Evolutionary conservation across 2,329 filamentous ascomycete species (phyloP).

Genomic region (Drechmeria coniospora): DNA sequence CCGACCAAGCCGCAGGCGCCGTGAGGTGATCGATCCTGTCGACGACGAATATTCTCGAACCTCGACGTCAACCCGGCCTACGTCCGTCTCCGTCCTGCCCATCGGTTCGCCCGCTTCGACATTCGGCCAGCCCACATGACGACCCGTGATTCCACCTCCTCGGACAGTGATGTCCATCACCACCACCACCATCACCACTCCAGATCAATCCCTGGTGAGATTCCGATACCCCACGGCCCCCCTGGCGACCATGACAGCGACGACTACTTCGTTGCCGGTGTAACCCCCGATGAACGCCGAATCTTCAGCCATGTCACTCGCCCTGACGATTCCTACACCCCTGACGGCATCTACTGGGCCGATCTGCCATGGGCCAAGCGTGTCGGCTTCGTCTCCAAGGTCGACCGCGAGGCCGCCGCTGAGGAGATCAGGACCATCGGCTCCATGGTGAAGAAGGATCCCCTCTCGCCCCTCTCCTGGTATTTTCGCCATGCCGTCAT

Average conservation of each 20-base stretch:
- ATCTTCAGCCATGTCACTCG: conserved; percentile 69
- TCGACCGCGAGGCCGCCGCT: conserved; percentile 55
- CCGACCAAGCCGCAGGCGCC: no score
- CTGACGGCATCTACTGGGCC: conserved; percentile 81
- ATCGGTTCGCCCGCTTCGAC: background rate
- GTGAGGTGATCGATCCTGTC: no score
- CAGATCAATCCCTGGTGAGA: conserved; percentile 29
- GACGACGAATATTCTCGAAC: no score
- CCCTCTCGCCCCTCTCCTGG: conserved; percentile 66
- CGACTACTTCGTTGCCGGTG: conserved; percentile 25
- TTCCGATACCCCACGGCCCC: conserved; percentile 38
- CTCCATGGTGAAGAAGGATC: conserved; percentile 72
- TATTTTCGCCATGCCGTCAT: conserved; percentile 87
- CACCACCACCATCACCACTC: conserved; percentile 12
- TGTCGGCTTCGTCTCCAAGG: conserved; percentile 56
- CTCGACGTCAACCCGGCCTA: no score
- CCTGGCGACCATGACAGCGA: conserved; percentile 32
- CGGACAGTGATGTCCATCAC: conserved; percentile 1
- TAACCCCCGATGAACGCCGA: conserved; percentile 34
- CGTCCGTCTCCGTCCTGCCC: no score
- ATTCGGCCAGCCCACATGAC: conserved; percentile 1
- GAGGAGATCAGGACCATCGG: conserved; percentile 54
- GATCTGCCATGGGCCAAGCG: conserved; percentile 61
- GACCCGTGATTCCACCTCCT: conserved; percentile 1
- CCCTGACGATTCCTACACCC: conserved; percentile 76